Base-by-base conservation (phyloP, 352 stramenopile species). In the Hyaloperonospora brassicae region DNA sequence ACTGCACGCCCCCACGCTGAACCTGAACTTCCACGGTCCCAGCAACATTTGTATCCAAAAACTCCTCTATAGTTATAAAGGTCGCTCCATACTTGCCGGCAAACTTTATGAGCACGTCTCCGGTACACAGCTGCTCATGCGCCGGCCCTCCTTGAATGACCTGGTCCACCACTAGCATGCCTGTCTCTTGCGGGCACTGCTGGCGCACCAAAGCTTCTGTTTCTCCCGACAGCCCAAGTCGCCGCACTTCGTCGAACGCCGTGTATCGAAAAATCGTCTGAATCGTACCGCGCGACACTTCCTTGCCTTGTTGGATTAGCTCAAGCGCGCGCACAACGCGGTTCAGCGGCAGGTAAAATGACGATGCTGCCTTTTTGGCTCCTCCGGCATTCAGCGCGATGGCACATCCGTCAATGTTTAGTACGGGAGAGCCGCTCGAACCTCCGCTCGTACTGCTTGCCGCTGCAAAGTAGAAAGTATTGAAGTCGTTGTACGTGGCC, bases 391-490 rank as follows among this genome's bases (percentile, higher is more conserved):
- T 97, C 22, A 97, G 62, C 2, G 87, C 89, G 30, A 97, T 95
- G 4, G 89, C 89, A 40, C 86, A 83, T 30, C 87, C 87, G 31
- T 91, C 71, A 44, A 88, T 84, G 60, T 94, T 86, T 13, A 97
- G 69, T 43, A 97, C 89, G 7, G 89, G 89, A 9, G 77, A 93
- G 13, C 89, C 89, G 36, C 86, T 96, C 0, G 82, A 95, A 3
- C 89, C 89, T 25, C 89, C 88, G 0, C 78, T 93, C 5, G 87
- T 97, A 50, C 74, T 92, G 57, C 79, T 91, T 1, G 86, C 86
- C 0, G 88, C 87, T 7, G 79, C 79, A 60, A 89, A 93, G 66
- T 97, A 97, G 46, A 97, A 97, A 21, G 87, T 97, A 59, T 95
- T 95, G 54, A 95, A 94, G 59, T 97, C 89, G 34, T 94, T 93